Evolutionary conservation across 1,284 basidiomycete species (phyloP), one percentile per base, ranked within the genome.

Genomic region (Malassezia sympodialis): DNA sequence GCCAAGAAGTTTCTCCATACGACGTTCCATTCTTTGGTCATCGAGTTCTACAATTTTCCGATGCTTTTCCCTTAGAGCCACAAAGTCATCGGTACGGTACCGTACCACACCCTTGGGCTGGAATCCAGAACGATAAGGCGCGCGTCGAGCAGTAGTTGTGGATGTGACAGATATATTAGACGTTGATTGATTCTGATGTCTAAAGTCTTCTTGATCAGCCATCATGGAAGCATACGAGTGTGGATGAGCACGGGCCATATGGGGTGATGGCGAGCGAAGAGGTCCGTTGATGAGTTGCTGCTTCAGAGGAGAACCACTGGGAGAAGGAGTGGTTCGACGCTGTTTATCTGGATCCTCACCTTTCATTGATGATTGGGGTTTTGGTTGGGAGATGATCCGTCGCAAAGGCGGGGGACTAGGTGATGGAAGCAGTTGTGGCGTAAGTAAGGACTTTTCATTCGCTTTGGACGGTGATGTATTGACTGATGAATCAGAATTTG

Each of bases 51-150:
- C 61, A 37, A 58, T 43, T 23, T 55, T 53, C 8, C 58, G 34
- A 0, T 44, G 37, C 24, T 57, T 58, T 12, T 51, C 48, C 21
- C 67, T 49, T 35, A 50, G 30, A 35, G 52, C 51, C 26, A 52
- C 34, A 30, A 65, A 71, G 19, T 66, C 67, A 28, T 52, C 56
- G 2, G 62, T 66, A 5, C 66, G 32, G 4, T 62, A 32, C n/a
- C 67, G 53, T 12, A 63, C 41, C 10, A 63, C 63, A 8, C 68
- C 68, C 32, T 65, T 67, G 4, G 68, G 68, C 47, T 71, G 68
- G 42, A 69, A 71, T 1, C 65, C 65, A 8, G 63, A 52, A 41
- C 64, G 54, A 43, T 67, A 65, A 4, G 61, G 55, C 0, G 28
- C n/a, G 24, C 24, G 23, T 6, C 24, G 30, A 23, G 30, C 44